Evolutionary conservation across 306 rosid genomes (phyloP), one percentile per base, ranked within the genome.

Genomic region (Rosa persica): DNA sequence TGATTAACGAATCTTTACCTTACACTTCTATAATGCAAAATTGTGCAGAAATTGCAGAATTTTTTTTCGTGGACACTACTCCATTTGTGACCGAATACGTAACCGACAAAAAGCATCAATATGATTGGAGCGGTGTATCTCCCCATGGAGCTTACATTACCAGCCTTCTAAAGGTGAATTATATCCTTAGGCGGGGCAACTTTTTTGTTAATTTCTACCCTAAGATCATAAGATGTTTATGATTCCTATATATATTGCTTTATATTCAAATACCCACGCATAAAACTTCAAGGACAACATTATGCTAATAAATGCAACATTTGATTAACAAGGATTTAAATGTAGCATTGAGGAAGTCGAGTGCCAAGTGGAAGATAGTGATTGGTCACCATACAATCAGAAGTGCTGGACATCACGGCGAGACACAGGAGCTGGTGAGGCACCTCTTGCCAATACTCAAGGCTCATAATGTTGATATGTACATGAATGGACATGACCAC

Each of bases 401-500:
- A 79, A 94, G 84, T 67, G 95, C 90, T 1, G 95, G 92, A 19
- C 78, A 79, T 17, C 97, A 91, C 79, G 98, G 97, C 36, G 84
- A 85, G 38, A 93, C 91, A 0, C n/a, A 34, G 38, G 98, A 91
- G 79, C 90, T 93, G 73, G 86, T 76, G 58, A 16, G 79, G 10
- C 89, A 70, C 0, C 93, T 93, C 55, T 67, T 92, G 48, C 98
- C 98, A 64, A 88, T 90, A 54, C 89, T 93, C 61, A 51, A 86
- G 98, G 93, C 72, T 77, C 84, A 91, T 74, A 79, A 85, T 68
- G 97, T 93, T 23, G 97, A 93, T 77, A 62, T 91, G 81, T 93
- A 93, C 86, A 71, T 93, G 12, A 93, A 93, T 82, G 96, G 98
- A 46, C 98, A 93, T 61, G 96, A 93, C 83, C 97, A 93, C 58